These are phyloP conservation scores for Hibiscus mutabilis DNA, from an alignment of 345 rosid genomes.

Conservation along the genomic window DNA sequence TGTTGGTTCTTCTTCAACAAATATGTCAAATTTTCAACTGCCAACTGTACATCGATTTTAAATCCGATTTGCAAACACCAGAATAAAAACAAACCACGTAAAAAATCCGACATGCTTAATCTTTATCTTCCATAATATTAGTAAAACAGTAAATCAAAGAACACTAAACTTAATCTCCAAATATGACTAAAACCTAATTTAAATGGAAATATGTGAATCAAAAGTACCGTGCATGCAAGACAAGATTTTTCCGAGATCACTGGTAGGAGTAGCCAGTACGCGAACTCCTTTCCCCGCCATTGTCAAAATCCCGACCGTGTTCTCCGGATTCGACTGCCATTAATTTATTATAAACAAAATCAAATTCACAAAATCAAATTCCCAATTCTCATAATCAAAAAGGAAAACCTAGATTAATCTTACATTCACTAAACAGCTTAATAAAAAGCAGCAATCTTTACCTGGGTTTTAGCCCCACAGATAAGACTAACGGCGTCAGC, in stretches of 20 bases:
- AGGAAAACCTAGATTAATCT: slow-evolving; percentile 17
- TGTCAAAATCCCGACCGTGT: slow-evolving; percentile 68
- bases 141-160: not conserved
- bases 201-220: not conserved
- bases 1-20: not conserved
- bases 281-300: slow-evolving; percentile 89
- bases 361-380: slow-evolving; percentile 5
- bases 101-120: not conserved
- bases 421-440: not conserved
- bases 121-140: not conserved
- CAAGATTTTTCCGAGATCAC: slow-evolving; percentile 69
- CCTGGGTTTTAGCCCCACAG: slow-evolving; percentile 78
- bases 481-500: slow-evolving; percentile 74
- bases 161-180: not conserved
- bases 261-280: slow-evolving; percentile 67
- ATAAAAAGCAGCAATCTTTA: slow-evolving; percentile 3
- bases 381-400: not conserved
- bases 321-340: slow-evolving; percentile 77
- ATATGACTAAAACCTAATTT: not conserved
- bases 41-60: not conserved
- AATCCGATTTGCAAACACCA: not conserved
- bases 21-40: not conserved
- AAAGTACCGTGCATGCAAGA: slow-evolving; percentile 69
- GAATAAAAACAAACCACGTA: not conserved
- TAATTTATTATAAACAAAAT: not conserved